Evolutionary conservation across 23 red algal genomes (phyloP).

Genomic region (Pyropia haitanensis): DNA sequence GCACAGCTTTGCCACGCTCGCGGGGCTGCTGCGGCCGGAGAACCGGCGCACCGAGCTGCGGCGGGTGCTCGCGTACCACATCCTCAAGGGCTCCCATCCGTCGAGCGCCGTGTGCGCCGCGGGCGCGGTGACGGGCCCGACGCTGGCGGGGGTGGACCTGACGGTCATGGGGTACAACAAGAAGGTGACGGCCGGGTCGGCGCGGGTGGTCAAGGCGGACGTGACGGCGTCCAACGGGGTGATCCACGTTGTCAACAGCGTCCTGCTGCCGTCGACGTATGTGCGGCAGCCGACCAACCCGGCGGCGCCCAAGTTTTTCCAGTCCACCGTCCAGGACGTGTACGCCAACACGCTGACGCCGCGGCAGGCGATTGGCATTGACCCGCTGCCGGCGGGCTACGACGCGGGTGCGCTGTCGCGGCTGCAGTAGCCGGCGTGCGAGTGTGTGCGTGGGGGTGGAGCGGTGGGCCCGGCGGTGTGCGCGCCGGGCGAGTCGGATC

Average conservation of each 20-base stretch:
- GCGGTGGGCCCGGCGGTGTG: too few species aligned
- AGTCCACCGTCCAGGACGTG: conserved; percentile 27
- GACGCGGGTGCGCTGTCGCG: neutral
- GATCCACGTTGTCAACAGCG: conserved; percentile 42
- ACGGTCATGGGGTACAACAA: conserved; percentile 40
- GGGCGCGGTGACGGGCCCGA: conserved; percentile 6
- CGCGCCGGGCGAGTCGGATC: too few species aligned
- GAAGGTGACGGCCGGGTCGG: conserved; percentile 44
- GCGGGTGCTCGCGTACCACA: conserved; percentile 39
- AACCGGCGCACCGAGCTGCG: conserved; percentile 31
- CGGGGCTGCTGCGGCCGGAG: conserved; percentile 38
- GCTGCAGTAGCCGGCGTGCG: neutral
- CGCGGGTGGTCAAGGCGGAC: conserved; percentile 42
- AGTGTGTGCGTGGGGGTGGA: too few species aligned
- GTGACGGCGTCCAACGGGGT: conserved; percentile 54
- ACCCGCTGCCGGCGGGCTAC: conserved; percentile 28
- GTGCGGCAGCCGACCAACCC: conserved; percentile 19
- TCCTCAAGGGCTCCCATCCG: conserved; percentile 19
- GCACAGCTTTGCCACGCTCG: conserved; percentile 27
- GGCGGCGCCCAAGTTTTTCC: conserved; percentile 13
- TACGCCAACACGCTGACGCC: conserved; percentile 22
- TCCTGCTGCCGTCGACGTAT: conserved; percentile 25
- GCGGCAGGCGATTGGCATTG: conserved; percentile 52
- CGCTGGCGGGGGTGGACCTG: conserved; percentile 27
- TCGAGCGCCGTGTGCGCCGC: conserved; percentile 1